Evolutionary conservation across 129 eudicot genomes (phyloP), one percentile per base, ranked within the genome.

Genomic region (Artemisia annua): DNA sequence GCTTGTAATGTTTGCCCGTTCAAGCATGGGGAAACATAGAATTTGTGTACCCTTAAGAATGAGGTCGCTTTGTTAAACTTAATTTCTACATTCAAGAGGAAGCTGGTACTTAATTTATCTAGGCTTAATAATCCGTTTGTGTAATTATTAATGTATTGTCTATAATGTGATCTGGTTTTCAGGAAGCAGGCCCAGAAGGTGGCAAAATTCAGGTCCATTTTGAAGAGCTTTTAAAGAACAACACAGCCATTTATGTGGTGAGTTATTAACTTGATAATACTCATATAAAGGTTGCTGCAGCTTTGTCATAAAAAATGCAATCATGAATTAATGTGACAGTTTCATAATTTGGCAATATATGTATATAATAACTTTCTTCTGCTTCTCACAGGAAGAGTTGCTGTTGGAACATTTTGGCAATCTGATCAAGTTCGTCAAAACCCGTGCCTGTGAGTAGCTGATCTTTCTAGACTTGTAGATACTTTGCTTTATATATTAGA

Each of bases 101-200:
- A 39, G 46, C 46, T 7, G 7, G 10, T 39, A 39, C 46, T 39
- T 39, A 35, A 39, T 39, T 5, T 30, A 39, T 39, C 11, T n/a
- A 13, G 51, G 35, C 71, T 49, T 32, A 63, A 43, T 10, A 49
- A n/a, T 73, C 50, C 26, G 48, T 22, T 20, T 48, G 24, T 57
- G 51, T 44, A 59, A 1, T 16, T 39, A 22, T 65, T 20, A 18
- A 53, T 35, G 26, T 20, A 18, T 53, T 48, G 2, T 11, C 44
- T 76, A n/a, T 55, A 56, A 44, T 67, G 60, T 61, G 8, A 3
- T 63, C 49, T 44, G 57, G 17, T 16, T 87, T 81, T 57, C 81
- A 94, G 99, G 99, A 90, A 81, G 93, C 97, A 56, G 87, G 96
- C 69, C 86, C 92, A 18, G 99, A 90, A 51, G 97, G 98, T 56